Evolutionary conservation across 2,329 filamentous ascomycete genomes (phyloP).

Genomic region (Myriosclerotinia duriaeana): DNA sequence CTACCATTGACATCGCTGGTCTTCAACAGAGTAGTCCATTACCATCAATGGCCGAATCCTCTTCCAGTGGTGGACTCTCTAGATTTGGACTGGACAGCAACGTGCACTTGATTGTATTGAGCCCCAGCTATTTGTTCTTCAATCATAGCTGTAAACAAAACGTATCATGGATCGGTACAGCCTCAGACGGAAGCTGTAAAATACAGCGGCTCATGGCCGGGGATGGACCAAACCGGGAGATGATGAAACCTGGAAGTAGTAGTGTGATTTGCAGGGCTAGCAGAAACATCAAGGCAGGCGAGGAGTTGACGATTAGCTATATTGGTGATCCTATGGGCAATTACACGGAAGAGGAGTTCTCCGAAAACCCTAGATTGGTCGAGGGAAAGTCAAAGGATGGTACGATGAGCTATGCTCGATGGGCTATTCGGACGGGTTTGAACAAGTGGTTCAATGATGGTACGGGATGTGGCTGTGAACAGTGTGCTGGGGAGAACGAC

Average conservation of each 20-base stretch:
- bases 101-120: conserved; percentile 27
- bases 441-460: conserved; percentile 34
- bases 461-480: conserved; percentile 32
- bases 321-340: conserved; percentile 31
- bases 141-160: conserved; percentile 38
- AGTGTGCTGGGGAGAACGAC: not conserved
- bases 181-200: conserved; percentile 11
- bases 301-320: conserved; percentile 38
- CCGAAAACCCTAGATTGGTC: not conserved
- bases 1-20: conserved; percentile 4
- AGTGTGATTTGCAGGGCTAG: conserved; percentile 31
- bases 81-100: not conserved
- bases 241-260: conserved; percentile 30
- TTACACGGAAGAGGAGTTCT: not conserved
- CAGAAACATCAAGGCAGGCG: conserved; percentile 32
- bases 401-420: conserved; percentile 18
- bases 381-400: not conserved
- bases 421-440: conserved; percentile 26
- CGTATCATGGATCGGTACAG: conserved; percentile 33
- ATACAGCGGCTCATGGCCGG: conserved; percentile 21
- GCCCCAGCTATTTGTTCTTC: conserved; percentile 37
- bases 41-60: not conserved
- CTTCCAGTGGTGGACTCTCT: not conserved
- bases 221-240: conserved; percentile 15
- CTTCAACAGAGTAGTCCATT: not conserved